Evolutionary conservation across 805 yeast genomes (phyloP), one percentile per base, ranked within the genome.

Genomic region (Cyberlindnera lachancei): DNA sequence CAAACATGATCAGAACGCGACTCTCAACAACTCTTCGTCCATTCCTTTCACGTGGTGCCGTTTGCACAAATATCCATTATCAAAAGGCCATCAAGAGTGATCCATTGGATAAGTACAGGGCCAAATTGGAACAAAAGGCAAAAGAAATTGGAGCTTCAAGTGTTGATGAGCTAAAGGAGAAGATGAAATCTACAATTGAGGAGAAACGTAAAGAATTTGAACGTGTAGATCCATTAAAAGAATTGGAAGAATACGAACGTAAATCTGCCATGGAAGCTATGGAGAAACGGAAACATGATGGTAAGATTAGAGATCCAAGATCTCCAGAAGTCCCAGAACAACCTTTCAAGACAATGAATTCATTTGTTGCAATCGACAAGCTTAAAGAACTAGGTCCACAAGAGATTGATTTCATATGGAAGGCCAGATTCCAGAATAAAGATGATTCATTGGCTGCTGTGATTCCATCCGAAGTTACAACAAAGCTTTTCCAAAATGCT

Each of bases 391-490:
- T 88, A 32, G 68, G 73, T 0, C 45, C 55, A 4, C 66, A 70
- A 40, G 94, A 85, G 47, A 63, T 90, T 31, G 94, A 83, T 46
- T 68, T 71, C 45, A 60, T 92, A 14, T 92, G 98, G 98, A 76
- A 84, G 53, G 86, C 95, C 1, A 71, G 95, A 43, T 88, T 88
- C 59, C 71, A 72, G 27, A 55, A 58, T 36, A 72, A 71, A 36
- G 78, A 75, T 6, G 60, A 74, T 28, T 57, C 77, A 7, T 50
- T 92, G 39, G 69, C 75, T 44, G 94, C 96, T 0, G 64, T 73
- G 1, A 60, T 86, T 23, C 69, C 73, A 7, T 56, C 58, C 3
- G 61, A 61, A 3, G 72, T 77, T n/a, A 88, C 73, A 50, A 64
- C 77, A n/a, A 66, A 63, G 25, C 66, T 92, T 51, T 67, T 70